Conservation (phyloP, 2,329 filamentous ascomycete species). For the Nigrograna mackinnonii region DNA sequence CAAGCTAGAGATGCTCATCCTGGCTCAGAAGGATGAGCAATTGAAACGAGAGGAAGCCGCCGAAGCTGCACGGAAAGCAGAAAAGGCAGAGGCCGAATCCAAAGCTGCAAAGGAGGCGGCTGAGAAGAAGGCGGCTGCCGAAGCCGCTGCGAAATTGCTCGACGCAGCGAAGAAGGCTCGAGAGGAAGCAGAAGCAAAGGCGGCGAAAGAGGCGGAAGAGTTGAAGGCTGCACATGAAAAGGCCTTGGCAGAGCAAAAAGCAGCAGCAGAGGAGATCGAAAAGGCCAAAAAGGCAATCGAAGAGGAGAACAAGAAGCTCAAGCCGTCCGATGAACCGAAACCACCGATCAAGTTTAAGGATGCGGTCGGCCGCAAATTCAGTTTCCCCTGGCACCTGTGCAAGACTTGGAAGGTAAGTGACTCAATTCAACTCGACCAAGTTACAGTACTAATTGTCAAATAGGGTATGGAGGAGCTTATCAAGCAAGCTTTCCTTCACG, state of each 20-base stretch:
- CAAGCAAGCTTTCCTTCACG: slow-evolving; percentile 50
- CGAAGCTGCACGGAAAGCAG: slow-evolving; percentile 24
- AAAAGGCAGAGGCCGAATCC: slow-evolving; percentile 50
- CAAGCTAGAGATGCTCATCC: slow-evolving; percentile 38
- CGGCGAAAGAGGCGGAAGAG: slow-evolving; percentile 32
- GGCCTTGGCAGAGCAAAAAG: slow-evolving; percentile 48
- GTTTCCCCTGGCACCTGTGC: slow-evolving; percentile 85
- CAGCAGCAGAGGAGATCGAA: slow-evolving; percentile 48
- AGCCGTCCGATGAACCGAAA: slow-evolving; percentile 59
- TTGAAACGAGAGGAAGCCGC: slow-evolving; percentile 30
- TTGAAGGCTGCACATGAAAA: slow-evolving; percentile 53
- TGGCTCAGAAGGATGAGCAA: slow-evolving; percentile 42
- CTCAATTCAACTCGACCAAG: background rate
- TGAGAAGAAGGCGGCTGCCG: slow-evolving; percentile 37
- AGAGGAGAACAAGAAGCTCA: slow-evolving; percentile 41
- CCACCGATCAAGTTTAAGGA: slow-evolving; percentile 89
- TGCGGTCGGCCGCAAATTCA: slow-evolving; percentile 87
- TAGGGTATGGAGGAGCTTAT: slow-evolving; percentile 51
- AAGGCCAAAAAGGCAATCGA: slow-evolving; percentile 54
- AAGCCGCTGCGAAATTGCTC: slow-evolving; percentile 21
- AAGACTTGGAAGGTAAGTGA: slow-evolving; percentile 77
- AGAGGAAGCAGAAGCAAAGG: slow-evolving; percentile 29
- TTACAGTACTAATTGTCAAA: slow-evolving; percentile 55
- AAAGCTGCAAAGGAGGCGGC: slow-evolving; percentile 53
- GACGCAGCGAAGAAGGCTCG: slow-evolving; percentile 28